Conservation (phyloP, 75 land plant genomes). For the Sequoiadendron giganteum region DNA sequence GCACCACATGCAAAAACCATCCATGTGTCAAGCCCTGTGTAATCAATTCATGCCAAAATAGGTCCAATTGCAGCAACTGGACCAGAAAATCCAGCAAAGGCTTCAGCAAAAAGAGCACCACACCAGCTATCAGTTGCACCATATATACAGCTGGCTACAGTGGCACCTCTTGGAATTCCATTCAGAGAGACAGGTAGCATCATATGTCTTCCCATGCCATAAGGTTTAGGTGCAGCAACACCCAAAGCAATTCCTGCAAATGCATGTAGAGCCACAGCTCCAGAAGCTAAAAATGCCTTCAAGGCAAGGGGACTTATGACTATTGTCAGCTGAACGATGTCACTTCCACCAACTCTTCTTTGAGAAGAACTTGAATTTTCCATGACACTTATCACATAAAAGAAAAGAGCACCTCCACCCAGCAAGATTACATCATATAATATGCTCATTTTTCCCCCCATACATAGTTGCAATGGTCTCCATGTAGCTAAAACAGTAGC, state of each 20-base stretch:
- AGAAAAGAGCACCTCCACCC: constrained; percentile 36
- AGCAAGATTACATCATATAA: constrained; percentile 40
- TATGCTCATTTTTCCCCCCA: constrained; percentile 62
- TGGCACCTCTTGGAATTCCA: constrained; percentile 92
- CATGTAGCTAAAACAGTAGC: constrained; percentile 79
- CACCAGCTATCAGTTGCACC: constrained; percentile 86
- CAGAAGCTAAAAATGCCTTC: constrained; percentile 69
- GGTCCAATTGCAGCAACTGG: constrained; percentile 87
- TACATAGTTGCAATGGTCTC: constrained; percentile 82
- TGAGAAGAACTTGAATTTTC: background rate
- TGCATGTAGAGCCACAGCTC: constrained; percentile 72
- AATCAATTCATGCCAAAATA: constrained; percentile 75
- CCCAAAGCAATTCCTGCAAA: constrained; percentile 91
- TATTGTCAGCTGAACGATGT: background rate
- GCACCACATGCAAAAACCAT: constrained; percentile 96
- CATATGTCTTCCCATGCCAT: constrained; percentile 80
- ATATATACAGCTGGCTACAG: constrained; percentile 73
- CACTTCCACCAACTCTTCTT: constrained; percentile 6
- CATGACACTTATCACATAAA: constrained; percentile 28
- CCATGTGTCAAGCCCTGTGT: constrained; percentile 75
- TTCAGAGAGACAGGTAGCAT: constrained; percentile 87
- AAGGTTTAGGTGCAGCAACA: constrained; percentile 94
- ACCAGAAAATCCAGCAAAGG: constrained; percentile 77
- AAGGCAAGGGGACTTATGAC: constrained; percentile 54
- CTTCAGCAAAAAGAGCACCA: constrained; percentile 59